phyloP scores from a whole-genome alignment of 2,329 filamentous ascomycete species.

The Fusarium sp. region DNA sequence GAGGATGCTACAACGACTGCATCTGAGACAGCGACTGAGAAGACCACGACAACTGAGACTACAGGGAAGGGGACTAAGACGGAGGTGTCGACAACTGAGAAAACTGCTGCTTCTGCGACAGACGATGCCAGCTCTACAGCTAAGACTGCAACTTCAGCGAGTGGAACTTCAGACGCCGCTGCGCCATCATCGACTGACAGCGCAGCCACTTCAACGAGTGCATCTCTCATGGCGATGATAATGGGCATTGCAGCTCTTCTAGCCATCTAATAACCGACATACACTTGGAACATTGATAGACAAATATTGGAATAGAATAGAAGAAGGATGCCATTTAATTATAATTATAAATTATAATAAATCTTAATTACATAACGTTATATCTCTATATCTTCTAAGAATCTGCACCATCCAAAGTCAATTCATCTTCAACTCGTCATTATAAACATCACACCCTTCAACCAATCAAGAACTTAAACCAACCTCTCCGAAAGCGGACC shows the following conservation, averaged over 20 bases:
- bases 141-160: neutral
- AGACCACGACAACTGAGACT: neutral
- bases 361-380: neutral
- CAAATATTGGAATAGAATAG: neutral
- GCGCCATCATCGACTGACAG: slow-evolving; percentile 8
- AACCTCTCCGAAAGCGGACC: slow-evolving; percentile 18
- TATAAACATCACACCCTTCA: neutral
- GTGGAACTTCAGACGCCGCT: neutral
- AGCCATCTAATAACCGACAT: neutral
- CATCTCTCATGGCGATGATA: slow-evolving; percentile 3
- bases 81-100: neutral
- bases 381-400: too few species aligned
- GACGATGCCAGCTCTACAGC: neutral
- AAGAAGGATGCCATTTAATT: neutral
- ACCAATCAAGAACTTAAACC: neutral
- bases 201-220: slow-evolving; percentile 1
- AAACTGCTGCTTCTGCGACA: neutral
- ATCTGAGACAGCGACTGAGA: neutral
- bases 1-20: neutral
- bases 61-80: neutral
- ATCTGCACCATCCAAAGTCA: neutral
- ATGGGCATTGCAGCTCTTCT: slow-evolving; percentile 9
- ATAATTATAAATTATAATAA: neutral
- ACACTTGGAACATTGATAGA: neutral
- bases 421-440: neutral